Percentiles rank a stretch among this genome's conserved stretches.
phyloP scores from a whole-genome alignment of 768 basidiomycete genomes.

The Lentinus tigrinus region DNA sequence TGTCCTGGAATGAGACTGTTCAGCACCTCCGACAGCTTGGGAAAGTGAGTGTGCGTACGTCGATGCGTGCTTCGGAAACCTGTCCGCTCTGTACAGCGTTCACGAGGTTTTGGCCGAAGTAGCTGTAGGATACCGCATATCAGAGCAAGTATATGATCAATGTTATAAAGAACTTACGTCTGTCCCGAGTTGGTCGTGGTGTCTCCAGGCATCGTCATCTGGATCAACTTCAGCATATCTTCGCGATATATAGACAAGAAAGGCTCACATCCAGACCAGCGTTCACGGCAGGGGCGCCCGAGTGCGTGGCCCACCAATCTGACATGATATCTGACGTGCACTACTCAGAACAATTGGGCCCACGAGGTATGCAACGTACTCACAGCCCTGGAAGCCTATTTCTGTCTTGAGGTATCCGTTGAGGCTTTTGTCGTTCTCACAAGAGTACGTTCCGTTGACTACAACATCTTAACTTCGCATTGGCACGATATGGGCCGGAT shows the following conservation, averaged over 20 bases:
- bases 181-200: conserved; percentile 28
- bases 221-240: neutral
- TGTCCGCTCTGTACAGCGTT: conserved; percentile 58
- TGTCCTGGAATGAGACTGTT: conserved; percentile 35
- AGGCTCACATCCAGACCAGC: conserved; percentile 57
- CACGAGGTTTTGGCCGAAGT: conserved; percentile 63
- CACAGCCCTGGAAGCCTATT: conserved; percentile 41
- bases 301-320: conserved; percentile 70
- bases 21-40: too few species aligned
- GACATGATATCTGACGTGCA: conserved; percentile 55
- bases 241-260: neutral
- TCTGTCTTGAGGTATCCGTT: conserved; percentile 51
- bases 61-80: conserved; percentile 57
- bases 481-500: too few species aligned
- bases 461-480: too few species aligned
- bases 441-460: conserved; percentile 69
- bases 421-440: conserved; percentile 67
- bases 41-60: conserved; percentile 22
- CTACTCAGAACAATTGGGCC: neutral
- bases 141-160: neutral
- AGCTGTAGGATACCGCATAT: conserved; percentile 28
- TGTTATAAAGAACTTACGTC: conserved; percentile 3
- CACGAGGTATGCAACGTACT: neutral
- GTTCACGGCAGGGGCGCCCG: conserved; percentile 52
- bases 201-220: conserved; percentile 79